Evolutionary conservation across 2,329 filamentous ascomycete genomes (phyloP).

Genomic region (Pestalotiopsis sp.): DNA sequence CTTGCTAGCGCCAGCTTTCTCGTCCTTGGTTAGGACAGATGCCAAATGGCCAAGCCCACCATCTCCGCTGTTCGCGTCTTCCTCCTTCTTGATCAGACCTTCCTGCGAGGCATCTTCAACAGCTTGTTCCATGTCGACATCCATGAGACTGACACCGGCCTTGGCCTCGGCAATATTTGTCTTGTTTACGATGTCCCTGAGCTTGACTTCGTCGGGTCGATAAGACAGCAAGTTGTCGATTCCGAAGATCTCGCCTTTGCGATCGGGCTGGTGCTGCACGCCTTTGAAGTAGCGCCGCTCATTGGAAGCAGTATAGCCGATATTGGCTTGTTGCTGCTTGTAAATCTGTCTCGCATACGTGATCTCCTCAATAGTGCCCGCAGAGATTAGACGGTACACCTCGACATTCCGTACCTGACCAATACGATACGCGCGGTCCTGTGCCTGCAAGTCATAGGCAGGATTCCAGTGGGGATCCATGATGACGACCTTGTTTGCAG

Average conservation of each 20-base stretch:
- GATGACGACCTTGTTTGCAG: slow-evolving; percentile 96
- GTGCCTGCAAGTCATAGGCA: slow-evolving; percentile 89
- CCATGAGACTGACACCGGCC: slow-evolving; percentile 78
- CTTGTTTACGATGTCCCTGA: slow-evolving; percentile 97
- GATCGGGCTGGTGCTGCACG: slow-evolving; percentile 78
- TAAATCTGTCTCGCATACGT: slow-evolving; percentile 97
- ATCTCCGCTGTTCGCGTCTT: slow-evolving; percentile 56
- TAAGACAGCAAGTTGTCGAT: slow-evolving; percentile 85
- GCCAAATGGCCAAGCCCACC: slow-evolving; percentile 75
- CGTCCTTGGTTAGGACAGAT: slow-evolving; percentile 50
- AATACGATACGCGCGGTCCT: slow-evolving; percentile 94
- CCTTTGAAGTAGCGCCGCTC: slow-evolving; percentile 96
- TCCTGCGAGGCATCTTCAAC: slow-evolving; percentile 52
- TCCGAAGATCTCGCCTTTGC: slow-evolving; percentile 94
- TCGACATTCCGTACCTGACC: slow-evolving; percentile 92
- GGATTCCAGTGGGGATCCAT: slow-evolving; percentile 99
- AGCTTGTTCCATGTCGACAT: slow-evolving; percentile 69
- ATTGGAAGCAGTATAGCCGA: slow-evolving; percentile 89
- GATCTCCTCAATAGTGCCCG: slow-evolving; percentile 94
- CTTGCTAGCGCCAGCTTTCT: slow-evolving; percentile 42
- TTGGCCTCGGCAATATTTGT: slow-evolving; percentile 95
- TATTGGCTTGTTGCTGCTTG: slow-evolving; percentile 98
- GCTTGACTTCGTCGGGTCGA: slow-evolving; percentile 74
- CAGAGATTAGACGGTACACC: slow-evolving; percentile 87
- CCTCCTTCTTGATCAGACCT: slow-evolving; percentile 47